Base-by-base conservation (phyloP, 345 rosid genomes). In the Rhizophora mangle region DNA sequence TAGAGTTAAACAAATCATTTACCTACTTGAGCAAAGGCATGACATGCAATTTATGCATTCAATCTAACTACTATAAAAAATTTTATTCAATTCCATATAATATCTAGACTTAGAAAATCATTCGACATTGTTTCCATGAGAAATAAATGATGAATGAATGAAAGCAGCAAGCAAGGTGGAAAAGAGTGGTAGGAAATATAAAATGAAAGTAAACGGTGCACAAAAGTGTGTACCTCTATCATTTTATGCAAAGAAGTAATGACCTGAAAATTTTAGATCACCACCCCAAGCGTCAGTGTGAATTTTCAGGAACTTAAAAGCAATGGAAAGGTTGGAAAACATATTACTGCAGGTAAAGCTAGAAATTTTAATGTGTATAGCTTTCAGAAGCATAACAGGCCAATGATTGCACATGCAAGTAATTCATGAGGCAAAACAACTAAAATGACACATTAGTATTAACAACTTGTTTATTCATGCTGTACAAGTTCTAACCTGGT, bases 161-260 rank as follows among this genome's bases (percentile, higher is more conserved):
- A 13, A 43, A 43, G 49, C 49, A 43, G 19, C 49, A 43, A 43
- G 13, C 49, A 13, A 43, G 49, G 49, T 43, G 49, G 49, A 43
- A 43, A 43, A 5, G 13, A 43, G 4, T 2, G 5, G 1, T 43
- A 43, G 18, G 49, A 43, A 43, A 43, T 2, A 43, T 1, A 43
- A 43, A 43, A 31, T 7, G 26, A 8, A 64, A 63, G 24, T 18
- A 56, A 46, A 65, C 9, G 8, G 32, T 18, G n/a, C 19, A 19
- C 1, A 13, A 65, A 62, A 39, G 53, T 36, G 26, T 62, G 43
- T 84, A 90, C 96, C 96, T 84, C 86, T 65, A 84, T 53, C 30
- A 69, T 74, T 65, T 68, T 84, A 79, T 88, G 92, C 90, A 90
- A 80, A 68, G 85, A 84, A 46, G 85, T 79, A 72, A 90, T 81